phyloP scores from a whole-genome alignment of 2,329 filamentous ascomycete species.

The Anthostomella pinea region DNA sequence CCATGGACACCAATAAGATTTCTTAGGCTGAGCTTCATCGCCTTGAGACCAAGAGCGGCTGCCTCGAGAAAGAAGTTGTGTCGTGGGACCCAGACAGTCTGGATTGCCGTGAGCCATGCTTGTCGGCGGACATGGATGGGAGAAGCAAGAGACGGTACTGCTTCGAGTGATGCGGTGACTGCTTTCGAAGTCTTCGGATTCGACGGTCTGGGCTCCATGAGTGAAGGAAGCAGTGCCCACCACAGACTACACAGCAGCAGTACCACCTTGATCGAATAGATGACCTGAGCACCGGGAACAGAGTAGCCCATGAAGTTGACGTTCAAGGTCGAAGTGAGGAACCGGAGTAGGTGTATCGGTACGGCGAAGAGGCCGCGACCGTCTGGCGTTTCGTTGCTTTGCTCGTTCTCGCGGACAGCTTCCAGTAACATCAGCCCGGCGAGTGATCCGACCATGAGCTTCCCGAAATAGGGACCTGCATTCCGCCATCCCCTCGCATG shows the following conservation, averaged over 20 bases:
- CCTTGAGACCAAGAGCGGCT: constrained; percentile 75
- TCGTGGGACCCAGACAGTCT: constrained; percentile 86
- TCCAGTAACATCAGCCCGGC: constrained; percentile 91
- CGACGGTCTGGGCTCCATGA: constrained; percentile 54
- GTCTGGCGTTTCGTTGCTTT: constrained; percentile 59
- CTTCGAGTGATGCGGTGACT: constrained; percentile 37
- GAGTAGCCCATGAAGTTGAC: constrained; percentile 55
- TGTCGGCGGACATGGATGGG: constrained; percentile 82
- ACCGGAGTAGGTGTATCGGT: constrained; percentile 56
- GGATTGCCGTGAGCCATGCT: constrained; percentile 90
- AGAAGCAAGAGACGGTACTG: constrained; percentile 71
- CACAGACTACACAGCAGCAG: constrained; percentile 52
- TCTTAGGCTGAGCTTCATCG: constrained; percentile 74
- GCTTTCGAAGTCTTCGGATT: constrained; percentile 43
- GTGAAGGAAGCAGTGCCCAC: constrained; percentile 53
- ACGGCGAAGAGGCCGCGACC: constrained; percentile 66
- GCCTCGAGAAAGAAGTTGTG: constrained; percentile 86
- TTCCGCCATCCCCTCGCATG: constrained; percentile 54
- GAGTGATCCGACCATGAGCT: constrained; percentile 89
- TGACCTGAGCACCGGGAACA: constrained; percentile 40
- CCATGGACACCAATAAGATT: constrained; percentile 73
- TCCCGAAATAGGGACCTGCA: constrained; percentile 58
- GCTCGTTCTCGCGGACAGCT: constrained; percentile 66
- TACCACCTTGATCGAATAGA: constrained; percentile 52
- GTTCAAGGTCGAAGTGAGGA: constrained; percentile 46